A percentile compares a stretch with the other conserved stretches of the same genome.
Conservation (phyloP, 2,329 filamentous ascomycete species). For the Ophiostoma montium region DNA sequence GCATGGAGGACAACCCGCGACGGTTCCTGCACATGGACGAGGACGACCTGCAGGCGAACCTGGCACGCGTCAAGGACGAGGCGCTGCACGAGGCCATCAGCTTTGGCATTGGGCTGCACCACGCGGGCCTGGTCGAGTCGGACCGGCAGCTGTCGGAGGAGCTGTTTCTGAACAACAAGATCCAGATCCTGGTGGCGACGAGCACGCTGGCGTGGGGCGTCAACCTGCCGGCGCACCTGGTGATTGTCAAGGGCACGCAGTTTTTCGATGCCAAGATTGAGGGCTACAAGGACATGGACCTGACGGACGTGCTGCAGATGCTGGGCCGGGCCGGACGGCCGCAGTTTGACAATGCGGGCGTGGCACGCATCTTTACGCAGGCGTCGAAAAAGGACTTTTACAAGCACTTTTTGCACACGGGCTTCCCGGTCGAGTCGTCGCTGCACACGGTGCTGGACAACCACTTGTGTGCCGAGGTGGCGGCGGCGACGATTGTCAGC, state of each 20-base stretch:
- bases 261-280: slow-evolving; percentile 97
- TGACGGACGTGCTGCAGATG: slow-evolving; percentile 97
- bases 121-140: slow-evolving; percentile 89
- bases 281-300: slow-evolving; percentile 96
- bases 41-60: slow-evolving; percentile 77
- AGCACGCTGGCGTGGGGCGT: slow-evolving; percentile 97
- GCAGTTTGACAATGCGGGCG: slow-evolving; percentile 91
- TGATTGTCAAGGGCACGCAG: slow-evolving; percentile 95
- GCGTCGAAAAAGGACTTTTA: slow-evolving; percentile 98
- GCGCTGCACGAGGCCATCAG: slow-evolving; percentile 85
- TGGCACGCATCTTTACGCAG: slow-evolving; percentile 94
- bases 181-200: slow-evolving; percentile 90
- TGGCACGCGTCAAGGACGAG: slow-evolving; percentile 85
- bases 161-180: slow-evolving; percentile 93
- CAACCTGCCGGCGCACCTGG: slow-evolving; percentile 89
- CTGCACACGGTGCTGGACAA: slow-evolving; percentile 94
- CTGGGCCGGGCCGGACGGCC: slow-evolving; percentile 87
- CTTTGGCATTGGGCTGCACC: slow-evolving; percentile 93
- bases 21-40: slow-evolving; percentile 90
- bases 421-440: slow-evolving; percentile 93
- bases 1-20: slow-evolving; percentile 94
- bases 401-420: slow-evolving; percentile 96
- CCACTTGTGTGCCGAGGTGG: slow-evolving; percentile 89
- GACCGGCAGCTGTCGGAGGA: slow-evolving; percentile 88
- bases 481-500: slow-evolving; percentile 78